phyloP scores from a whole-genome alignment of 306 rosid genomes.

The Cucurbita argyrosperma region DNA sequence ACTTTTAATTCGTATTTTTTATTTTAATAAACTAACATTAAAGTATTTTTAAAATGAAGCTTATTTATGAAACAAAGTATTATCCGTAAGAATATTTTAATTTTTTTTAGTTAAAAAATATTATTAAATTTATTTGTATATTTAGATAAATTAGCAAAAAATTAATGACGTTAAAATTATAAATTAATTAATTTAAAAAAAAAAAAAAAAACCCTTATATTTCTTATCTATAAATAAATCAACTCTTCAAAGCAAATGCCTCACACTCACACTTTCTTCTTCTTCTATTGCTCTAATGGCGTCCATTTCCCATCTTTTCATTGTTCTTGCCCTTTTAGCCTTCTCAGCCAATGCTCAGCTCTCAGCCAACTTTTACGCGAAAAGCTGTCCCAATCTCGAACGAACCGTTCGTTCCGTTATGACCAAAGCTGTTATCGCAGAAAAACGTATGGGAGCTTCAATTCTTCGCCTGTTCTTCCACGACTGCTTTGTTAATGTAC shows the following conservation, averaged over 20 bases:
- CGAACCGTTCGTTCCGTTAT: constrained; percentile 31
- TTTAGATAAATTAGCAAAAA: too few relatives aligned
- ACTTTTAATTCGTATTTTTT: too few relatives aligned
- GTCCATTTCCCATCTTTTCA: constrained; percentile 8
- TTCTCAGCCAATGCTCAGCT: constrained; percentile 42
- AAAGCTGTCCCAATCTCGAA: constrained; percentile 38
- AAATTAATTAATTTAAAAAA: too few relatives aligned
- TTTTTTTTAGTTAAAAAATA: too few relatives aligned
- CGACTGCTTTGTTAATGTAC: constrained; percentile 52
- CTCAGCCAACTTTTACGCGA: constrained; percentile 31
- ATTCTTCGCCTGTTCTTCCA: constrained; percentile 81
- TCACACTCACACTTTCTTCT: not conserved
- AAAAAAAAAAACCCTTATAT: not conserved
- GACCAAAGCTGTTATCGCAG: constrained; percentile 24
- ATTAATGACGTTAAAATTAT: too few relatives aligned
- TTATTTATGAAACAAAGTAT: too few relatives aligned
- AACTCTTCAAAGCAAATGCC: not conserved
- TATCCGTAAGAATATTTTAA: too few relatives aligned
- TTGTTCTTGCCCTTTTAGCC: not conserved
- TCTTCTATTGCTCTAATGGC: constrained; percentile 14
- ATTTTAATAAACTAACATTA: too few relatives aligned
- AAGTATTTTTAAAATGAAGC: too few relatives aligned
- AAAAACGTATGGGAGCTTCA: constrained; percentile 57
- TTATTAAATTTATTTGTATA: too few relatives aligned
- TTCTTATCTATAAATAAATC: not conserved